These are phyloP conservation scores for Pyracantha coccinea DNA, from an alignment of 331 rosid species.

Conservation along the genomic window DNA sequence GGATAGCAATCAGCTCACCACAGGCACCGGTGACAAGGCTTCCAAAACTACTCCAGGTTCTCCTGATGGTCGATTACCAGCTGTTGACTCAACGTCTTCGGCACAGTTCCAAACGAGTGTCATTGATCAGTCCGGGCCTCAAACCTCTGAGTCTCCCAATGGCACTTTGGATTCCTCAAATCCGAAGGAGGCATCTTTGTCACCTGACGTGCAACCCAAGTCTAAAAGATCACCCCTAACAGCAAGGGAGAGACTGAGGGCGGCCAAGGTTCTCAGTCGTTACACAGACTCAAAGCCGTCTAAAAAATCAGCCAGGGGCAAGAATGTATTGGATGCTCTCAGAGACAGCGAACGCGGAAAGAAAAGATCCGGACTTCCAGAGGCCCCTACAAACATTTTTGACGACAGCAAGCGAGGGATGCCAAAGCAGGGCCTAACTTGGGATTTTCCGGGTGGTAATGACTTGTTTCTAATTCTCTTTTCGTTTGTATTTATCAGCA, in stretches of 20 bases:
- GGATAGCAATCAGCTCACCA: constrained; percentile 49
- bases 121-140: constrained; percentile 26
- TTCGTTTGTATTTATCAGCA: constrained; percentile 77
- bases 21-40: constrained; percentile 39
- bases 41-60: constrained; percentile 26
- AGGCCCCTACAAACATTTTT: constrained; percentile 78
- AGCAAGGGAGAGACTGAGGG: constrained; percentile 79
- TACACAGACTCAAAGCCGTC: constrained; percentile 48
- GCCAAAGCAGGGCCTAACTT: constrained; percentile 64
- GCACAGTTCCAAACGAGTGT: constrained; percentile 24
- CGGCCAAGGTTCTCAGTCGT: constrained; percentile 65
- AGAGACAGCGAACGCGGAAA: constrained; percentile 75
- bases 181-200: constrained; percentile 21
- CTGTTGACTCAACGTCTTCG: constrained; percentile 16
- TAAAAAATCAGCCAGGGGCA: constrained; percentile 54
- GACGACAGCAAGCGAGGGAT: constrained; percentile 86
- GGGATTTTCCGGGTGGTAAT: constrained; percentile 68
- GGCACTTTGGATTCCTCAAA: constrained; percentile 17
- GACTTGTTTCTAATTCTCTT: constrained; percentile 56
- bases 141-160: constrained; percentile 37
- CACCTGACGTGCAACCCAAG: constrained; percentile 24
- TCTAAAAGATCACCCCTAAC: constrained; percentile 44
- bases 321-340: constrained; percentile 66
- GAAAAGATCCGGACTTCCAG: constrained; percentile 76
- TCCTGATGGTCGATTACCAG: constrained; percentile 25